These are phyloP conservation scores for Cryptococcus hybrid DNA, from an alignment of 1,284 basidiomycete species.

Conservation along the genomic window DNA sequence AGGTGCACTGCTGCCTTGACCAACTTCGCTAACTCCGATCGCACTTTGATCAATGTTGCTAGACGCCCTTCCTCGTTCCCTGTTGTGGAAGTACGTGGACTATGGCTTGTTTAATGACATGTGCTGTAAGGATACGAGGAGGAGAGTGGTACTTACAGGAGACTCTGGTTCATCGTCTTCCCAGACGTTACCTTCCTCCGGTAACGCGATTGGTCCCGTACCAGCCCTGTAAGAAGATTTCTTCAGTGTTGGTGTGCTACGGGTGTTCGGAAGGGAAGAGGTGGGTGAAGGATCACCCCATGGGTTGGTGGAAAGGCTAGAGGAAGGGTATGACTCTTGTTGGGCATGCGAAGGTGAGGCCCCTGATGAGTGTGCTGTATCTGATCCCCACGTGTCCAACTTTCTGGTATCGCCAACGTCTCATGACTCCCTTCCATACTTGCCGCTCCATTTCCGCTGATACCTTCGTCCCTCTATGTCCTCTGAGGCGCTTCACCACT, in stretches of 20 bases:
- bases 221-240: background rate
- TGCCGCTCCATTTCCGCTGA: background rate
- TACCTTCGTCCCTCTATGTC: constrained; percentile 31
- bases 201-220: constrained; percentile 73
- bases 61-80: too few relatives aligned
- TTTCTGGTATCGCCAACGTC: constrained; percentile 18
- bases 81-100: too few relatives aligned
- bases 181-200: constrained; percentile 66
- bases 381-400: constrained; percentile 17
- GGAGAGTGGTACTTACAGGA: constrained; percentile 21
- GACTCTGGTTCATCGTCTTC: constrained; percentile 41
- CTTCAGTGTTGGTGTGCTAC: background rate
- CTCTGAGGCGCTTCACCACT: constrained; percentile 42
- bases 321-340: constrained; percentile 5
- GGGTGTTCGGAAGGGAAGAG: background rate
- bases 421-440: background rate
- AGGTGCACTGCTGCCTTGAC: too few relatives aligned
- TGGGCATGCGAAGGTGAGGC: background rate
- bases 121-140: too few relatives aligned
- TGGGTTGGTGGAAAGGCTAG: constrained; percentile 28
- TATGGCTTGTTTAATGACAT: too few relatives aligned
- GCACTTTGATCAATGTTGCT: too few relatives aligned
- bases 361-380: too few relatives aligned
- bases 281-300: constrained; percentile 20
- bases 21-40: too few relatives aligned